Conservation (phyloP, 805 yeast species). For the Vanderwaltozyma yarrowii region DNA sequence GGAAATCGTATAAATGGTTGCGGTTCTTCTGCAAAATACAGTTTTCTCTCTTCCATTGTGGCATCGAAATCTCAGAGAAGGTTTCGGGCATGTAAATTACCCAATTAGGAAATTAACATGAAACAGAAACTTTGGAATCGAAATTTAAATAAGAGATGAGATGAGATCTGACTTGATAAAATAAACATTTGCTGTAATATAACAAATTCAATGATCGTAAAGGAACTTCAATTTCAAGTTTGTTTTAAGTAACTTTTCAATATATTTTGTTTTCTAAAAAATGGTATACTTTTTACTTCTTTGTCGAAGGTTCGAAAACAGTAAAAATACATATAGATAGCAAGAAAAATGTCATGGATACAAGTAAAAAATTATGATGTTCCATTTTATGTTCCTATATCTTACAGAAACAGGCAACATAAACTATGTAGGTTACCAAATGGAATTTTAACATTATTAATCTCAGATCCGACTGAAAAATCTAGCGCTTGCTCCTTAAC, state of each 20-base stretch:
- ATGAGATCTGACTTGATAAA: not conserved
- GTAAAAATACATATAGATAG: not conserved
- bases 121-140: not conserved
- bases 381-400: conserved; percentile 28
- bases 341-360: conserved; percentile 11
- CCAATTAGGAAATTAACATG: conserved; percentile 3
- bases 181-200: not conserved
- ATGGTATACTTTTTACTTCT: not conserved
- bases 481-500: conserved; percentile 61
- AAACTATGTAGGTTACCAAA: conserved; percentile 47
- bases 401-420: conserved; percentile 32
- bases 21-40: too few relatives aligned
- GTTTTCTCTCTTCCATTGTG: not conserved
- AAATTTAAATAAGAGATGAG: not conserved
- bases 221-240: too few relatives aligned
- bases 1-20: too few relatives aligned
- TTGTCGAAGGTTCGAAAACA: not conserved
- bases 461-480: conserved; percentile 65
- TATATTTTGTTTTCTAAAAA: not conserved
- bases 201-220: too few relatives aligned
- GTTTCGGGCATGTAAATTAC: not conserved
- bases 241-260: too few relatives aligned
- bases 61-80: too few relatives aligned
- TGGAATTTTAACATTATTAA: conserved; percentile 55
- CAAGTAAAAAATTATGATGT: conserved; percentile 14